A percentile compares a stretch with the other conserved stretches of the same genome.
Conservation (phyloP, 1,284 basidiomycete genomes). For the Ustilago shanxiensis region DNA sequence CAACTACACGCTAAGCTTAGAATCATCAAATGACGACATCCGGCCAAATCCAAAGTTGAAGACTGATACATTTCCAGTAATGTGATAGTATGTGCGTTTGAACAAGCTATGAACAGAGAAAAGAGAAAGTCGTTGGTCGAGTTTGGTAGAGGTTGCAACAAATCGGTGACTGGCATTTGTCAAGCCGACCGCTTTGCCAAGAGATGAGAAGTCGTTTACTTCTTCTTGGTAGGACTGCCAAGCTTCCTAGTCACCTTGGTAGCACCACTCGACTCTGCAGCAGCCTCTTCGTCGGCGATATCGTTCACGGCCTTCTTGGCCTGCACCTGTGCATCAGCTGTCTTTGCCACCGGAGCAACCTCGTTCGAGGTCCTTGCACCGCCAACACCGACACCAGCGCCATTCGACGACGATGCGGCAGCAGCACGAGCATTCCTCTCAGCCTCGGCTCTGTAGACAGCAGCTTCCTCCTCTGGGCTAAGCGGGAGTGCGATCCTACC, state of each 20-base stretch:
- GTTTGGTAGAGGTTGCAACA: background rate
- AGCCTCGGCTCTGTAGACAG: constrained; percentile 37
- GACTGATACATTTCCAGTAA: background rate
- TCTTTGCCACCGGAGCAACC: background rate
- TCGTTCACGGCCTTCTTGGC: constrained; percentile 18
- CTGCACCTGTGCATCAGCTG: constrained; percentile 7
- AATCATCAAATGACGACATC: too few relatives aligned
- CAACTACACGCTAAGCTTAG: too few relatives aligned
- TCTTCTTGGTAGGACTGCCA: constrained; percentile 39
- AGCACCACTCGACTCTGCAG: constrained; percentile 40
- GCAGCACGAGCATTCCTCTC: constrained; percentile 34
- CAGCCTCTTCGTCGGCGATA: constrained; percentile 36
- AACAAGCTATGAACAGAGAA: constrained; percentile 1
- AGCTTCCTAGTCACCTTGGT: constrained; percentile 51
- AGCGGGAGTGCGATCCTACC: constrained; percentile 55
- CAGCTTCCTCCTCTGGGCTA: constrained; percentile 51
- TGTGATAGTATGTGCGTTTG: background rate
- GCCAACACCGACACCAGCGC: background rate
- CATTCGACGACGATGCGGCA: constrained; percentile 7
- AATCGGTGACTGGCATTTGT: too few relatives aligned
- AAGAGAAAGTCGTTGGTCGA: background rate
- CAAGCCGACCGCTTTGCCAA: too few relatives aligned
- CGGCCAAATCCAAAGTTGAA: background rate
- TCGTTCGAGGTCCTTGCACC: background rate
- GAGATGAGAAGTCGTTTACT: constrained; percentile 2